These are phyloP conservation scores for Eutrema yunnanense DNA, from an alignment of 345 rosid species.

Conservation along the genomic window DNA sequence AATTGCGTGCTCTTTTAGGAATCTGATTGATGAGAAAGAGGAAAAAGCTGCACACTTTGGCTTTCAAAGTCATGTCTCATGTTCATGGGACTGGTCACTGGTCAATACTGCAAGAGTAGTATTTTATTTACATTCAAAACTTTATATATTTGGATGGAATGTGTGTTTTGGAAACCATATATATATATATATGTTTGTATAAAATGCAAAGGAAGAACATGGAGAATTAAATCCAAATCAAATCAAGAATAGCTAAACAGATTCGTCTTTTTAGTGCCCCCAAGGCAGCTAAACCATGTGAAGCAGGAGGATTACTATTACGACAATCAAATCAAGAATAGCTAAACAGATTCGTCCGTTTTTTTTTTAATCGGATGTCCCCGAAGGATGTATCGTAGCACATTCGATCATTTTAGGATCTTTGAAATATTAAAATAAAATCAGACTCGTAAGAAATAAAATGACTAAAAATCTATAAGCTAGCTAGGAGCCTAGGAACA, in stretches of 20 bases:
- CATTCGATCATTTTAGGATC: too few relatives aligned
- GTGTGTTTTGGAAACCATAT: background rate
- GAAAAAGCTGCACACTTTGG: background rate
- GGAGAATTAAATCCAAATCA: background rate
- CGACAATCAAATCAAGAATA: too few relatives aligned
- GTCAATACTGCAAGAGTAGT: background rate
- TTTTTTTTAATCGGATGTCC: too few relatives aligned
- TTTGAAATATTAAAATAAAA: too few relatives aligned
- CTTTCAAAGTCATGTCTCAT: background rate
- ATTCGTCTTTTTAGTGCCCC: background rate
- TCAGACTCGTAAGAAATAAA: too few relatives aligned
- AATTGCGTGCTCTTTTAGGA: background rate
- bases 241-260: background rate
- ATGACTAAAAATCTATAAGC: too few relatives aligned
- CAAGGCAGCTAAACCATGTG: slow-evolving; percentile 6
- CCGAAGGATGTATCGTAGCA: too few relatives aligned
- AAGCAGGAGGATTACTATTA: too few relatives aligned
- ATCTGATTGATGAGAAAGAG: background rate
- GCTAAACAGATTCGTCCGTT: too few relatives aligned
- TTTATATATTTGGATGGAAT: background rate
- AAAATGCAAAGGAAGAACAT: background rate
- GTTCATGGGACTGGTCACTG: background rate
- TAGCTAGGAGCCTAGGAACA: too few relatives aligned
- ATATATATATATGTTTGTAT: background rate
- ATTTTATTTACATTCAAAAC: background rate